Base-by-base conservation (phyloP, 768 basidiomycete genomes). In the Chalciporus pseudorubinellus region DNA sequence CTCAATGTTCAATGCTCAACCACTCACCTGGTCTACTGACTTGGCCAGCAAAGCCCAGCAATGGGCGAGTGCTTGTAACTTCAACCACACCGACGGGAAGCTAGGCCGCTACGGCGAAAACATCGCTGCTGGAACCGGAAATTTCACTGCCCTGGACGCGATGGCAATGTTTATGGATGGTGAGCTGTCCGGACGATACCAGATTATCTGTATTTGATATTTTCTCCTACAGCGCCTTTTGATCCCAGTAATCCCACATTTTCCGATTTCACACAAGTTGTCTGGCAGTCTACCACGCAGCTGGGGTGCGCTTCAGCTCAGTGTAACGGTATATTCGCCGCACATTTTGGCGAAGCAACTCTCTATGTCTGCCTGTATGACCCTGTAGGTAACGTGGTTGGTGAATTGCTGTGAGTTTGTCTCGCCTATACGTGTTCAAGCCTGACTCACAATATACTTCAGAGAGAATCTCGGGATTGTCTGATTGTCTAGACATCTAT, bases 311-410 rank as follows among this genome's bases (percentile, higher is more conserved):
- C 78, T 19, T 65, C 72, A 28, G 72, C 79, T 20, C 61, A 60
- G 40, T 87, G 86, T 67, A 59, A 62, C 28, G 69, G 69, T 45
- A 69, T 85, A 51, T 80, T 87, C 53, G 72, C 72, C 38, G 55
- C 54, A 18, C 50, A 51, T 22, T 66, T 66, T 9, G 77, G 76
- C 26, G 58, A 64, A 22, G 81, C 80, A 29, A 78, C 75, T 3
- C 73, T 82, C 57, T 74, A 83, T 61, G 83, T 85, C 34, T 87
- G 85, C 61, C 59, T 85, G 48, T 87, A 88, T 62, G 67, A 81
- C 52, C 82, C 84, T 21, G 74, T 78, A 24, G 84, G 85, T 18
- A 88, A 89, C 59, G 74, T 87, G 50, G 66, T 85, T 26, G 84
- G 84, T 38, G 60, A 79, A 58, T 75, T 80, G 43, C 56, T 60